Percentiles rank a stretch among this genome's conserved stretches.
Evolutionary conservation across 176 grass and related monocot genomes (phyloP).

Genomic region (Avena sativa): DNA sequence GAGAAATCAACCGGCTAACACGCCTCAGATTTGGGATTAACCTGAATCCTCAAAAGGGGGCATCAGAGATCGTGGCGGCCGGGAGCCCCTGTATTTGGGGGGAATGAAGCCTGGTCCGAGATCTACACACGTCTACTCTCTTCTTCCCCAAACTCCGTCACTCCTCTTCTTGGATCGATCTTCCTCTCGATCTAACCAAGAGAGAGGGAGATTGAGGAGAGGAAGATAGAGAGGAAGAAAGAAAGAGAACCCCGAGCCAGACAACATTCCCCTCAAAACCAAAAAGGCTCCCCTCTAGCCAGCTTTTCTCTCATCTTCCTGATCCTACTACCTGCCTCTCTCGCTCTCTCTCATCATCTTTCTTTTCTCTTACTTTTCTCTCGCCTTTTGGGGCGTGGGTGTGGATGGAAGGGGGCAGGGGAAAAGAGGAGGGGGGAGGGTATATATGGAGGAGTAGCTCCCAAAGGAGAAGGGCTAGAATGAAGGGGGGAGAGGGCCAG

Average conservation of each 20-base stretch:
- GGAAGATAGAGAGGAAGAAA: not conserved
- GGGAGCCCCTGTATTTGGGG: slow-evolving; percentile 68
- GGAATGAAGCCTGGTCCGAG: slow-evolving; percentile 98
- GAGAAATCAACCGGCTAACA: not conserved
- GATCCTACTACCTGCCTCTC: slow-evolving; percentile 19
- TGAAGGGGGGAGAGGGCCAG: not conserved
- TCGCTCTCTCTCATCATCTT: not conserved
- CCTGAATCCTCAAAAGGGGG: not conserved
- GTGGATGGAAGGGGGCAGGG: not conserved
- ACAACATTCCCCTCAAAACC: slow-evolving; percentile 76
- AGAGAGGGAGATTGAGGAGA: not conserved
- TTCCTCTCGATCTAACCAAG: not conserved
- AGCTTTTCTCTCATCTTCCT: slow-evolving; percentile 33
- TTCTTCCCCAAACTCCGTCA: not conserved
- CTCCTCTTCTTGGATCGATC: not conserved
- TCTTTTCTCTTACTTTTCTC: slow-evolving; percentile 14
- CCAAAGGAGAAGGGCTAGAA: not conserved
- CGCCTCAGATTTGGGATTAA: slow-evolving; percentile 37
- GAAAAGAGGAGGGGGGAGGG: not conserved
- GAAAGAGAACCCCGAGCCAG: slow-evolving; percentile 61
- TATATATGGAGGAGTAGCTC: slow-evolving; percentile 24
- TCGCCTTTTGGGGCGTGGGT: slow-evolving; percentile 31
- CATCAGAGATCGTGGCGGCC: slow-evolving; percentile 37
- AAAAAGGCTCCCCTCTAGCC: slow-evolving; percentile 53
- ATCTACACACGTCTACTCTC: slow-evolving; percentile 47